Evolutionary conservation across 2,329 filamentous ascomycete genomes (phyloP), one percentile per base, ranked within the genome.

Genomic region (Cadophora gregata): DNA sequence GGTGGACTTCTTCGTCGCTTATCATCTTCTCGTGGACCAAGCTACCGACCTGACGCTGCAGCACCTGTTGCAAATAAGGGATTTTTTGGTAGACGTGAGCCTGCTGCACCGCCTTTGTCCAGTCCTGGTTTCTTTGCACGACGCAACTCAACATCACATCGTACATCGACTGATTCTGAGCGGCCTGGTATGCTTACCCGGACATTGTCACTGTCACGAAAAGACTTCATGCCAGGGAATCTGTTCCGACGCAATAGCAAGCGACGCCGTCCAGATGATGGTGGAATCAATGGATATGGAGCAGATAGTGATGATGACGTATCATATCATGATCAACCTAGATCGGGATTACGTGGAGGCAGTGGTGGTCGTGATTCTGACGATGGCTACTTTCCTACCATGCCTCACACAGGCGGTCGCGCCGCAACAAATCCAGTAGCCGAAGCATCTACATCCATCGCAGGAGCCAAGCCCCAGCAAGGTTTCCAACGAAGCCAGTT

Each of bases 151-250:
- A 62, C 59, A n/a, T 71, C 72, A 19, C 71, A 79, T 31, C 80
- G 80, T 25, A 75, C 73, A 24, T 79, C 79, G 0, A 77, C 75
- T 0, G 79, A 81, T 16, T 78, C 77, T 0, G 76, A 79, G 21
- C 79, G 80, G 14, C 75, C 78, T 10, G 69, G 72, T 29, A 76
- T 80, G 59, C 78, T 88, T 19, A 83, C 82, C 59, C 83, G 89
- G 31, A 89, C 87, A 0, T 78, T 90, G 64, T 92, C 88, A 2
- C 80, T 90, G 6, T 87, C 85, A 7, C 82, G 84, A 24, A 84
- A 81, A 14, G 84, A 86, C 64, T 81, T 82, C 24, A 80, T 71
- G 7, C 71, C 79, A 1, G 78, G 78, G 1, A 75, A 81, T 48
- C 80, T 86, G 47, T 76, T 85, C 36, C 80, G 84, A n/a, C 78